phyloP scores from a whole-genome alignment of 2,329 filamentous ascomycete genomes.

The Coniochaeta sp. region DNA sequence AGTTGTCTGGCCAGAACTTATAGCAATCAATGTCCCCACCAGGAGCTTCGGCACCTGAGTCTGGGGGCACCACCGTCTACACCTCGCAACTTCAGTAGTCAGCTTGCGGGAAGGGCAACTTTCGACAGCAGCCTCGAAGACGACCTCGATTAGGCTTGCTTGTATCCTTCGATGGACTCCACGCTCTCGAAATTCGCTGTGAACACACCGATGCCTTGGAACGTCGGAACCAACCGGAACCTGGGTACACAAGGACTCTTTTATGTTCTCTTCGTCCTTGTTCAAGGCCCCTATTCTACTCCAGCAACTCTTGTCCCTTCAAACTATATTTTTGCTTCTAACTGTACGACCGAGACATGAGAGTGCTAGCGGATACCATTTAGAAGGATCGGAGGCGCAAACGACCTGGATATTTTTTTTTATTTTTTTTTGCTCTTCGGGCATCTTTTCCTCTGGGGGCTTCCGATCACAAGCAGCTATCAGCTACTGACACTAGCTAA shows the following conservation, averaged over 20 bases:
- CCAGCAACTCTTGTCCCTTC: not conserved
- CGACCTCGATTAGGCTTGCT: not conserved
- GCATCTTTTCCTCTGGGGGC: not conserved
- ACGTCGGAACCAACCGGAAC: not conserved
- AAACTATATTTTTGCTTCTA: not conserved
- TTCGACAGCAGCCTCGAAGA: not conserved
- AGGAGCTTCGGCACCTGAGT: conserved; percentile 34
- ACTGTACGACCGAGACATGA: not conserved
- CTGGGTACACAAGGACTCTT: not conserved
- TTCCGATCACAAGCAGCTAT: not conserved
- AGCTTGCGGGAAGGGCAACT: not conserved
- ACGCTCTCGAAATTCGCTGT: not conserved
- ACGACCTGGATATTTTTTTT: not conserved
- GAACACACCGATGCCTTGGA: not conserved
- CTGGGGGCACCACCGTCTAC: conserved; percentile 37
- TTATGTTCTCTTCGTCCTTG: not conserved
- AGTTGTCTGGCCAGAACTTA: conserved; percentile 47
- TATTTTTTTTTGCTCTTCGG: not conserved
- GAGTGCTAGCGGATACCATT: not conserved
- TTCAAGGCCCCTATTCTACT: not conserved
- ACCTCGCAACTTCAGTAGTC: conserved; percentile 22
- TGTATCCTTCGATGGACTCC: not conserved
- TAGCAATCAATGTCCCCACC: conserved; percentile 50
- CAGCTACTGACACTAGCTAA: not conserved
- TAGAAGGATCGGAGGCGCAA: not conserved